A percentile compares a stretch with the other conserved stretches of the same genome.
Evolutionary conservation across 345 rosid species (phyloP).

Genomic region (Gossypium longicalyx): DNA sequence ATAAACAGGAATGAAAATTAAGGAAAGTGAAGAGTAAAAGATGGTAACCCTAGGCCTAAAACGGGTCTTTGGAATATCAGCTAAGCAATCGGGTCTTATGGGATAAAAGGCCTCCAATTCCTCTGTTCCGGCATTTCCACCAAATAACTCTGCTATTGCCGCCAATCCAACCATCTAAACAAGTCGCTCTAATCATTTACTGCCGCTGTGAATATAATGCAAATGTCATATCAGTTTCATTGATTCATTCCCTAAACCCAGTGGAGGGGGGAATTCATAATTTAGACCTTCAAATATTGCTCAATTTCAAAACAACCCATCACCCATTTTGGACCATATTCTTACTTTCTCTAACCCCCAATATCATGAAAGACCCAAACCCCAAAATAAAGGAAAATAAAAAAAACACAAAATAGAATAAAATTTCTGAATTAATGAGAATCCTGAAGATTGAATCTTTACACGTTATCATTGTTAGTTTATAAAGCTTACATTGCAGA

Average conservation of each 20-base stretch:
- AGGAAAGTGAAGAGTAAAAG: background rate
- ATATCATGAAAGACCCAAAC: background rate
- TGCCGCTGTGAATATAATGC: background rate
- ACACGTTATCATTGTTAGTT: background rate
- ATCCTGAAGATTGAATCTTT: background rate
- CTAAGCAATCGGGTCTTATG: slow-evolving; percentile 57
- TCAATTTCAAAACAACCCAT: slow-evolving; percentile 8
- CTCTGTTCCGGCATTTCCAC: slow-evolving; percentile 48
- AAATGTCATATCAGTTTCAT: slow-evolving; percentile 2
- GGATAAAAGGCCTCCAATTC: slow-evolving; percentile 76
- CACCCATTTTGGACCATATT: background rate
- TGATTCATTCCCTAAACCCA: background rate
- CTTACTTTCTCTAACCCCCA: background rate
- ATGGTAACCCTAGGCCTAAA: slow-evolving; percentile 62
- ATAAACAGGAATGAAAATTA: background rate
- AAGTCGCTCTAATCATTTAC: slow-evolving; percentile 15
- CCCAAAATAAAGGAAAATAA: background rate
- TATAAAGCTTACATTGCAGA: slow-evolving; percentile 1
- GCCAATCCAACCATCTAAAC: slow-evolving; percentile 33
- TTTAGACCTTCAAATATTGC: background rate
- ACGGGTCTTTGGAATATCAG: slow-evolving; percentile 65
- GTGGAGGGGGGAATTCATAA: background rate
- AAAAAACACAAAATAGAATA: background rate
- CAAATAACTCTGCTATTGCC: slow-evolving; percentile 26
- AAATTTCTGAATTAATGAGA: background rate